Evolutionary conservation across 306 rosid species (phyloP).

Genomic region (Quercus rubra): DNA sequence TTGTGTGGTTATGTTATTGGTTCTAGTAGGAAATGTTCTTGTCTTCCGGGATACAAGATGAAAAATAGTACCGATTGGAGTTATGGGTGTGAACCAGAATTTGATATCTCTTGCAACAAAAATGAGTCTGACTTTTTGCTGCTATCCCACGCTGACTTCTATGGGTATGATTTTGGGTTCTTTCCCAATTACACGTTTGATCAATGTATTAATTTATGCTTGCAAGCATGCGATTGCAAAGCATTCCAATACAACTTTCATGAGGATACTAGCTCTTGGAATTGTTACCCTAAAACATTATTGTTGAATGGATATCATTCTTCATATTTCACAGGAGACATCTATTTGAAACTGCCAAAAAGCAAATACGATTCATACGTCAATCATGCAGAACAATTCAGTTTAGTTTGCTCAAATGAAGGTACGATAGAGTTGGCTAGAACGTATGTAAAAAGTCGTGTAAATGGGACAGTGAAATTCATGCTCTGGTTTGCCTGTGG

Average conservation of each 20-base stretch:
- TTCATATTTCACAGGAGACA: constrained; percentile 27
- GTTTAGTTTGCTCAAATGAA: constrained; percentile 13
- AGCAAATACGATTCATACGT: not conserved
- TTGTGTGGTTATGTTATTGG: constrained; percentile 23
- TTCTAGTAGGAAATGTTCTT: constrained; percentile 25
- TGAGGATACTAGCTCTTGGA: not conserved
- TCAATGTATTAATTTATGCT: constrained; percentile 37
- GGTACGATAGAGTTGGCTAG: constrained; percentile 2
- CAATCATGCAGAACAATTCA: not conserved
- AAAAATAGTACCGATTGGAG: constrained; percentile 31
- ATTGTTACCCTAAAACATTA: constrained; percentile 43
- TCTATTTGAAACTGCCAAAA: constrained; percentile 38
- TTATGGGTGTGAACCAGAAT: constrained; percentile 40
- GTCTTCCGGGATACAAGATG: constrained; percentile 40
- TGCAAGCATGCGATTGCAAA: constrained; percentile 31
- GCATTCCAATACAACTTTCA: constrained; percentile 31
- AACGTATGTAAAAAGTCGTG: constrained; percentile 7
- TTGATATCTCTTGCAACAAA: constrained; percentile 24
- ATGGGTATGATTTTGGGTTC: constrained; percentile 39
- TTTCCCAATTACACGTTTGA: constrained; percentile 23
- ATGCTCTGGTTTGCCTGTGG: constrained; percentile 42
- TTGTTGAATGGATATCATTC: constrained; percentile 43
- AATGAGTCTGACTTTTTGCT: constrained; percentile 17
- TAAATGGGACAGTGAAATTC: constrained; percentile 14
- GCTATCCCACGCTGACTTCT: constrained; percentile 32